Evolutionary conservation across 2,329 filamentous ascomycete genomes (phyloP), one percentile per base, ranked within the genome.

Genomic region (Colletotrichum cuscutae): DNA sequence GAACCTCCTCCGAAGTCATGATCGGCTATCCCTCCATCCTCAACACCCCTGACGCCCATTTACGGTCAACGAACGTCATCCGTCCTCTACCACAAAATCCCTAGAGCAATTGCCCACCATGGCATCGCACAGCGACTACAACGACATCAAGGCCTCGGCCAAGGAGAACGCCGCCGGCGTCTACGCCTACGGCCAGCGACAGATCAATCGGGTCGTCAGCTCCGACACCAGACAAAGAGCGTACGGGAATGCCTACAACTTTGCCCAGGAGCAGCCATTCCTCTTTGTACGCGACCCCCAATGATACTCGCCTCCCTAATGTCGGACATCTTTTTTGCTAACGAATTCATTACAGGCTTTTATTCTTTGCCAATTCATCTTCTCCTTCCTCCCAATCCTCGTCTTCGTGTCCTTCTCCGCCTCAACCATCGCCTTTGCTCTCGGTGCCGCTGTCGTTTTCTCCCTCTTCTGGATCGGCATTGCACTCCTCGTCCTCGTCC

Each of bases 331-430:
- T 26, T 26, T 26, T 26, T 26, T 26, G 26, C 26, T 35, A 35
- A 35, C 11, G 32, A 37, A 59, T 22, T 15, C 54, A 3, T 32
- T 11, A 2, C 75, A 94, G 93, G 89, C 91, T 71, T 94, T 97
- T 80, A 79, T 95, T 70, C 82, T 89, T 58, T 84, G 88, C 35
- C 93, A 95, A 80, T 77, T 92, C 71, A 80, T 90, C 71, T 86
- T 95, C 74, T 91, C 90, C 15, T 87, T 90, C 70, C 81, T 94
- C 15, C 94, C 94, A 1, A 77, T 95, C 71, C 81, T 91, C 53
- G 83, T 95, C 74, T 96, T 97, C 84, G 75, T 88, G 68, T 84
- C 89, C 76, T 95, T 95, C 84, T 86, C 88, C 68, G 76, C 91
- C 53, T 90, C 89, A 52, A 89, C 91, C 72, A 82, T 92, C 74